Evolutionary conservation across 1,284 basidiomycete genomes (phyloP), one percentile per base, ranked within the genome.

Genomic region (Leccinum fallax): DNA sequence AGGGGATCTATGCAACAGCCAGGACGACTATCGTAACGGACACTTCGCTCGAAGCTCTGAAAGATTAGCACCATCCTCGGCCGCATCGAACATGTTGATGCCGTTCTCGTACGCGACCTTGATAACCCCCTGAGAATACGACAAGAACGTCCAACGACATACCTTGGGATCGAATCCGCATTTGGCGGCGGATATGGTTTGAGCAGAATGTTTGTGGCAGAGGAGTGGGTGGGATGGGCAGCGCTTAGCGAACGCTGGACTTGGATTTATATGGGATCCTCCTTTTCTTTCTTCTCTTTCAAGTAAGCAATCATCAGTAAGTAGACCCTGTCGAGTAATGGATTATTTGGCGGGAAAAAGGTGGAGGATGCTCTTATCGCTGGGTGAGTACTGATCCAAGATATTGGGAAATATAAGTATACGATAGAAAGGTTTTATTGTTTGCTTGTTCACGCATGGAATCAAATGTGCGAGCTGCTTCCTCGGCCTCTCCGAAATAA

Each of bases 81-180:
- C 85, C 13, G 83, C 86, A 70, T 87, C 85, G 61, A 87, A 85
- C 77, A 78, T 79, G 66, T 72, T 83, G 74, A 78, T 83, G 55
- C 77, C 80, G 59, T 76, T 74, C 32, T 81, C 80, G 61, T 78
- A 82, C 3, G 81, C 81, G 5, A 74, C 40, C 69, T 68, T 77
- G 74, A 81, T 72, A 52, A 80, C 77, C 40, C 79, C 78, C 74
- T 79, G 15, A 8, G 5, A 19, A 43, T 43, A n/a, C 13, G 34
- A 34, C 9, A 19, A 38, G 15, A 38, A 16, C 16, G 38, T 38
- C 38, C 5, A 34, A 15, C 13, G 34, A 34, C 13, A 90, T 89
- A 67, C 79, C 76, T 88, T 88, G 56, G 83, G 74, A 64, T 87
- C 79, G 66, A 80, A 88, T 55, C 77, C 69, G 19, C 55, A 52